Evolutionary conservation across 2,329 filamentous ascomycete genomes (phyloP).

Genomic region (Drechslerella dactyloides): DNA sequence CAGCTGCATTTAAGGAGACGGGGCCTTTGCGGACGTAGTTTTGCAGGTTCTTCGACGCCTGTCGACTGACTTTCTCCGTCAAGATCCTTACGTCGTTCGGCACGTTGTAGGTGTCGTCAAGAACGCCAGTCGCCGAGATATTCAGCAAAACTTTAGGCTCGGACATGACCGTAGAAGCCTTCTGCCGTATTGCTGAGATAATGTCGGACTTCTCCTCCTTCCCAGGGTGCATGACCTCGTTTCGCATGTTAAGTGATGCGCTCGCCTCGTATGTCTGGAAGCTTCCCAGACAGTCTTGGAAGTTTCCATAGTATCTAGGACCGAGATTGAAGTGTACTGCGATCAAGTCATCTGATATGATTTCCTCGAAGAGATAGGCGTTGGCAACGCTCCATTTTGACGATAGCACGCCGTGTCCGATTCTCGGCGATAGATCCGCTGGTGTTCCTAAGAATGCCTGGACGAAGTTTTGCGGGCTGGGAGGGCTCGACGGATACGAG

Average conservation of each 20-base stretch:
- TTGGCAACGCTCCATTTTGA: conserved; percentile 90
- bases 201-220: conserved; percentile 93
- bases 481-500: conserved; percentile 80
- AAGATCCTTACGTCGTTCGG: conserved; percentile 61
- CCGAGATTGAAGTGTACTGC: conserved; percentile 90
- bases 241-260: conserved; percentile 84
- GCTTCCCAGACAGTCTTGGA: conserved; percentile 92
- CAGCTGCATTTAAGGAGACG: conserved; percentile 84
- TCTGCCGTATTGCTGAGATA: conserved; percentile 81
- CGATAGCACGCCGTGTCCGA: conserved; percentile 74
- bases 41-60: conserved; percentile 54
- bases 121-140: conserved; percentile 77
- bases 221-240: conserved; percentile 86
- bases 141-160: conserved; percentile 83
- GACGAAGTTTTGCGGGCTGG: conserved; percentile 71
- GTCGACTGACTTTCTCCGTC: conserved; percentile 73
- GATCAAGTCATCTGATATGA: conserved; percentile 86
- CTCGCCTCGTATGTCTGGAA: conserved; percentile 97
- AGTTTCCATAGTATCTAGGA: conserved; percentile 90
- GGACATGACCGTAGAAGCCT: conserved; percentile 79
- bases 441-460: conserved; percentile 95
- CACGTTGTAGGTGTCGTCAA: conserved; percentile 75
- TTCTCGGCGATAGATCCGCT: conserved; percentile 77
- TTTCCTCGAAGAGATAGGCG: conserved; percentile 85
- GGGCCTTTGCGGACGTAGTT: conserved; percentile 57